Evolutionary conservation across 2,329 filamentous ascomycete species (phyloP), one percentile per base, ranked within the genome.

Genomic region (Endocalyx cinctus): DNA sequence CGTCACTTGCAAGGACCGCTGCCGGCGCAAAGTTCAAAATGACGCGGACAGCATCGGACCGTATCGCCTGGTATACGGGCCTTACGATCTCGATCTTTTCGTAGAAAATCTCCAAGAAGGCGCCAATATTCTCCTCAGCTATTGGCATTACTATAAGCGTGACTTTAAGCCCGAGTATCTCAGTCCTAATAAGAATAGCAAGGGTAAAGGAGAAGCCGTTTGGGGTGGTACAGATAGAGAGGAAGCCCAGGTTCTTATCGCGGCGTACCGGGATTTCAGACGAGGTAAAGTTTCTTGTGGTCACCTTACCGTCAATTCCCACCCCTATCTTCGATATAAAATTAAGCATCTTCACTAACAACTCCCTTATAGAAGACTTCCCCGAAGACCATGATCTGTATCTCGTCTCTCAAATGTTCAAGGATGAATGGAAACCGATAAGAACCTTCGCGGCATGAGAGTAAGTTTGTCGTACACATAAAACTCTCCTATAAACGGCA

Each of bases 81-180:
- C 52, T 10, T 66, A 66, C 34, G 54, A 66, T 1, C 56, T 69
- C 6, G 56, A 57, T 0, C 12, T 26, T 1, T 68, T 66, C 34
- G 62, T 72, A n/a, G 57, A 64, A 22, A 50, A 61, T 5, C 52
- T 72, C 2, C 70, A 74, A 12, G 52, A 61, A 10, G 59, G 67
- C 5, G 67, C 63, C 17, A 69, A 66, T 31, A 63, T 63, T 32
- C 52, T 73, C 17, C 62, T 74, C 2, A 51, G 55, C 10, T 57
- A 71, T 33, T 74, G 71, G 71, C 66, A 70, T 30, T 74, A 73
- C 43, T 74, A 64, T 49, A 67, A 64, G 35, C 59, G 57, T 19
- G 44, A 57, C 16, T 42, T 50, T 12, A 49, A 60, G n/a, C 53
- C 58, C 5, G 37, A 50, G 19, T 43, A 55, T 14, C 55, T 47